Base-by-base conservation (phyloP, 768 basidiomycete species). In the Neoboletus magnificus region DNA sequence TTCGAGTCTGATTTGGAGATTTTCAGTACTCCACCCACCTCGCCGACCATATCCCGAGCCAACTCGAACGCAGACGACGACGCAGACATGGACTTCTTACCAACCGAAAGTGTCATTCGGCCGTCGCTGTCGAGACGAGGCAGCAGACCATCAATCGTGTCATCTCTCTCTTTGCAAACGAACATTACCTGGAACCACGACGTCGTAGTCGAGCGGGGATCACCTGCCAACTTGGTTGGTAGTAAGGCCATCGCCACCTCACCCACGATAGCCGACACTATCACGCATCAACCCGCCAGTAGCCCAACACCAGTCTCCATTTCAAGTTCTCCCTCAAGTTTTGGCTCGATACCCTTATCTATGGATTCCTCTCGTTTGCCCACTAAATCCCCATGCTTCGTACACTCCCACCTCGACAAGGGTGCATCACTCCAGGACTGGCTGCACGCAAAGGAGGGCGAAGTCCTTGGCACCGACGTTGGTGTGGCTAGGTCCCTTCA, bases 351-450 rank as follows among this genome's bases (percentile, higher is more conserved):
- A 62, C 60, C 70, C 53, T 55, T 58, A 46, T 52, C 58, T 1
- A 71, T 72, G 65, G 56, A 72, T 48, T 25, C 67, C 3, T 61
- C 59, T 15, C 55, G 55, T 37, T n/a, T 58, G 2, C 62, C 67
- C 10, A 47, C 23, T 4, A 75, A 79, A 43, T 93, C 91, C 0
- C 94, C 94, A 11, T 97, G 93, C 68, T 96, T 94, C 72, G 86
- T 98, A 36, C 94, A 98, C 75, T 93, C 91, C 0, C 84, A 91
- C 61, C 87, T 98, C 46, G 90, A 96, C 71, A 86, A 87, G 64
- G 84, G 84, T 40, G 86, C 84, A 5, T 86, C 89, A 10, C 77
- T 93, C 42, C 81, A 83, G 36, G 89, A 91, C 57, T 93, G 89
- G 85, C 72, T 92, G 53, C 78, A 78, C 32, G 65, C 73, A 48